Evolutionary conservation across 2,329 filamentous ascomycete genomes (phyloP).

Genomic region (Claviceps pusilla): DNA sequence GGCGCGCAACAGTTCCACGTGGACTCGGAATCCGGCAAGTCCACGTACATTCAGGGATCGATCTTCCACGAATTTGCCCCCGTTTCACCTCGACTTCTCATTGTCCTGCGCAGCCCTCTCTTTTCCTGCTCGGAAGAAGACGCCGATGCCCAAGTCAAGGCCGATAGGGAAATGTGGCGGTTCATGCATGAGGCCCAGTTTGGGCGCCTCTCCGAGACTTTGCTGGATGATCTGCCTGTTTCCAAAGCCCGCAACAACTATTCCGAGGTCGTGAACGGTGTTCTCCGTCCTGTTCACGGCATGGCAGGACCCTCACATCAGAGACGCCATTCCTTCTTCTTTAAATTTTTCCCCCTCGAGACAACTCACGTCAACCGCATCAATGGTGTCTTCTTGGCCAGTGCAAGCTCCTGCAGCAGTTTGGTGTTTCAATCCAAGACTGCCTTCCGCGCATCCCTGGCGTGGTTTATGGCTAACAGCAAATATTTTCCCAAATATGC

Average conservation of each 20-base stretch:
- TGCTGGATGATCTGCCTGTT: not conserved
- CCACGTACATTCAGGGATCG: not conserved
- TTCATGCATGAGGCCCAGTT: not conserved
- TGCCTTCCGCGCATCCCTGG: not conserved
- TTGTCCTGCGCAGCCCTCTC: not conserved
- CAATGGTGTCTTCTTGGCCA: not conserved
- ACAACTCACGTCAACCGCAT: not conserved
- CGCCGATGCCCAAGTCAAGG: not conserved
- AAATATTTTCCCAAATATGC: not conserved
- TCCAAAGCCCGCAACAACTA: not conserved
- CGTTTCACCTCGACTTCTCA: not conserved
- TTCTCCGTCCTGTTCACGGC: not conserved
- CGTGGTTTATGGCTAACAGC: not conserved
- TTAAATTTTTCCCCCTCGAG: not conserved
- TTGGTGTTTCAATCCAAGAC: not conserved
- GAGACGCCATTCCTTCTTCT: not conserved
- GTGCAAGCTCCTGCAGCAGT: not conserved
- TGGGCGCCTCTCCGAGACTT: not conserved
- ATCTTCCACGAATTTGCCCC: not conserved
- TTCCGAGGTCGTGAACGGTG: not conserved
- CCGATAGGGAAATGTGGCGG: not conserved
- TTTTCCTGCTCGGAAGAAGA: not conserved
- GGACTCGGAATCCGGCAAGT: not conserved
- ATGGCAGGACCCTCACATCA: not conserved
- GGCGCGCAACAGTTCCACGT: not conserved